Conservation (phyloP, 2,329 filamentous ascomycete genomes). For the Saccharata proteae region DNA sequence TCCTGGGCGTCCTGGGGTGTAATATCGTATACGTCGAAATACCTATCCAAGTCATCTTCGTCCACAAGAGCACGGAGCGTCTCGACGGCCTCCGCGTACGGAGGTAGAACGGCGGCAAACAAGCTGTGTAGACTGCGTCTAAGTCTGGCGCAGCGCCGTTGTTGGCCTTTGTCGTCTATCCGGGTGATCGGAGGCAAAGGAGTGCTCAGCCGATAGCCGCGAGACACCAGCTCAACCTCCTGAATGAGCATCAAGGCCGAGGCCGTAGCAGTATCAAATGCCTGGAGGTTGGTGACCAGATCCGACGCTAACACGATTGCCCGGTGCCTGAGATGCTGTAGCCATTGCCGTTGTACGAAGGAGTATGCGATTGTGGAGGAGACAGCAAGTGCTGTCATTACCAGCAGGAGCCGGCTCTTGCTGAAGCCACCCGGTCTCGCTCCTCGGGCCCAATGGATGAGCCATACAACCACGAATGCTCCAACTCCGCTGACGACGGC, state of each 20-base stretch:
- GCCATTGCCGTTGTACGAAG: slow-evolving; percentile 67
- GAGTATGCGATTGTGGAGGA: slow-evolving; percentile 52
- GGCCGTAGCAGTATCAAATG: slow-evolving; percentile 65
- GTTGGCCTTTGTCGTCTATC: slow-evolving; percentile 71
- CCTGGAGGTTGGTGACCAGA: slow-evolving; percentile 63
- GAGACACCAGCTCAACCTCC: slow-evolving; percentile 88
- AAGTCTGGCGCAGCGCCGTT: slow-evolving; percentile 65
- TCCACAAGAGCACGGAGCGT: slow-evolving; percentile 62
- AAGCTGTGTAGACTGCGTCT: slow-evolving; percentile 62
- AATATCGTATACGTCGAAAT: slow-evolving; percentile 59
- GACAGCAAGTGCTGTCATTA: slow-evolving; percentile 39
- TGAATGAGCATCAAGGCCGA: slow-evolving; percentile 74
- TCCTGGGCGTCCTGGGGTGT: slow-evolving; percentile 35
- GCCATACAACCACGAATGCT: slow-evolving; percentile 51
- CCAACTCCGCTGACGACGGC: slow-evolving; percentile 52
- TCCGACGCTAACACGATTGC: slow-evolving; percentile 56
- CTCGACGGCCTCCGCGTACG: slow-evolving; percentile 58
- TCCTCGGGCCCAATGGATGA: slow-evolving; percentile 58
- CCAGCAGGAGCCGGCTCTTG: slow-evolving; percentile 39
- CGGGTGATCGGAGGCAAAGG: slow-evolving; percentile 87
- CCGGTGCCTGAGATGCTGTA: slow-evolving; percentile 65
- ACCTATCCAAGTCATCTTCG: slow-evolving; percentile 75
- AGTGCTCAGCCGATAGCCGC: slow-evolving; percentile 78
- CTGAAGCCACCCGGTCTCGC: slow-evolving; percentile 41
- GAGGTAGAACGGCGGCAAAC: slow-evolving; percentile 57